Evolutionary conservation across 2,329 filamentous ascomycete species (phyloP).

Genomic region (Talaromyces verruculosus): DNA sequence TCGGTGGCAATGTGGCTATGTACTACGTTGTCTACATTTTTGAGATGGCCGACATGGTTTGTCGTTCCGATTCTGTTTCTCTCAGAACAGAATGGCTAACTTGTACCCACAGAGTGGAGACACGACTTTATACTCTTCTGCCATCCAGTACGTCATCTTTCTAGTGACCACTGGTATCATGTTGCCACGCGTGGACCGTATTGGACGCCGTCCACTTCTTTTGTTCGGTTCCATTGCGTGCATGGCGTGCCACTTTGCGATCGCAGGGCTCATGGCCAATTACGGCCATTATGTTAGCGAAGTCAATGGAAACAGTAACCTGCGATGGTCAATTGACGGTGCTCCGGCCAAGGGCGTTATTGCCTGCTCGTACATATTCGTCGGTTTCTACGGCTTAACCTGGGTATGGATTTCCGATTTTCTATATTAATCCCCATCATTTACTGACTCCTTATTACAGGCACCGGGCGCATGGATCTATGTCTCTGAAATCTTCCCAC

Average conservation of each 20-base stretch:
- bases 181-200: slow-evolving; percentile 52
- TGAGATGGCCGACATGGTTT: slow-evolving; percentile 56
- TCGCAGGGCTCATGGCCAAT: slow-evolving; percentile 53
- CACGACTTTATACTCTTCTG: slow-evolving; percentile 52
- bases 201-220: slow-evolving; percentile 52
- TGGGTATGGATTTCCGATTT: slow-evolving; percentile 35
- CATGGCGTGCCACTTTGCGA: slow-evolving; percentile 53
- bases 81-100: slow-evolving; percentile 16
- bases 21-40: slow-evolving; percentile 63
- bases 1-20: slow-evolving; percentile 59
- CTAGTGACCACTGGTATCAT: slow-evolving; percentile 54
- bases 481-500: slow-evolving; percentile 63
- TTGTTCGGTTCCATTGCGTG: slow-evolving; percentile 49
- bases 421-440: too few species aligned
- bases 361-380: slow-evolving; percentile 61
- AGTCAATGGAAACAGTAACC: slow-evolving; percentile 50
- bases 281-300: slow-evolving; percentile 49
- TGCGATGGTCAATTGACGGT: slow-evolving; percentile 51
- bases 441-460: slow-evolving; percentile 29
- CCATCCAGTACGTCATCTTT: slow-evolving; percentile 59
- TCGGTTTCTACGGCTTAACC: slow-evolving; percentile 37
- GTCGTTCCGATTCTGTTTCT: slow-evolving; percentile 47
- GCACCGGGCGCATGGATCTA: slow-evolving; percentile 61
- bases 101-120: slow-evolving; percentile 33
- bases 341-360: slow-evolving; percentile 58